Evolutionary conservation across 306 rosid species (phyloP), one percentile per base, ranked within the genome.

Genomic region (Fragaria ananassa): DNA sequence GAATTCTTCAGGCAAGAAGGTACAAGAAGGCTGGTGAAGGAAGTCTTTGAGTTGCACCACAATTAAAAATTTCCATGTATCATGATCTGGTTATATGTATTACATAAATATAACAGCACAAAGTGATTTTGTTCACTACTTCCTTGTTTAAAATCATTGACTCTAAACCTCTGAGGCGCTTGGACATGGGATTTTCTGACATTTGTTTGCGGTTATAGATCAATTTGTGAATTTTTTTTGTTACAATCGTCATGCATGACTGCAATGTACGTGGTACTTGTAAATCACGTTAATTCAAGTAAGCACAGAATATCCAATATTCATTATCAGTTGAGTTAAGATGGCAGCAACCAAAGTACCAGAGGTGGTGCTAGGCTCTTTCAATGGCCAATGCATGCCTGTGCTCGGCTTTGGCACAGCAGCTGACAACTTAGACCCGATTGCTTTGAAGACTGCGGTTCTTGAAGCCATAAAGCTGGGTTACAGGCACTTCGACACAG

Each of bases 1-100:
- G 81, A 81, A 51, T 83, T 86, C 50, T 51, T 1, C 50, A 74
- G 31, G 1, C 88, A 88, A 83, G 83, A 77, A 86, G 92, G 92
- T 35, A 74, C 35, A 7, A 69, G 74, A 73, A 51, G 84, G 39
- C 67, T 45, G 81, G 87, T 81, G 8, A 88, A 86, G 81, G 84
- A 88, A 76, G 82, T n/a, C 50, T 88, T 84, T 15, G 61, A 86
- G 69, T 17, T 88, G 63, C 68, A 4, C 13, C 62, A n/a, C 65
- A 11, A 27, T 25, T 19, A 15, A 27, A 27, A 51, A 6, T 18
- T 17, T 51, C 29, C 27, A 54, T 6, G 61, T n/a, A 23, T 56
- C 61, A 56, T 9, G 4, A 54, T 56, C 21, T 56, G 10, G 27
- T n/a, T 56, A n/a, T 54, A 10, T 56, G 44, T 41, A 41, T 41